These are phyloP conservation scores for Calocybe gangraenosa DNA, from an alignment of 768 basidiomycete genomes.

Conservation along the genomic window DNA sequence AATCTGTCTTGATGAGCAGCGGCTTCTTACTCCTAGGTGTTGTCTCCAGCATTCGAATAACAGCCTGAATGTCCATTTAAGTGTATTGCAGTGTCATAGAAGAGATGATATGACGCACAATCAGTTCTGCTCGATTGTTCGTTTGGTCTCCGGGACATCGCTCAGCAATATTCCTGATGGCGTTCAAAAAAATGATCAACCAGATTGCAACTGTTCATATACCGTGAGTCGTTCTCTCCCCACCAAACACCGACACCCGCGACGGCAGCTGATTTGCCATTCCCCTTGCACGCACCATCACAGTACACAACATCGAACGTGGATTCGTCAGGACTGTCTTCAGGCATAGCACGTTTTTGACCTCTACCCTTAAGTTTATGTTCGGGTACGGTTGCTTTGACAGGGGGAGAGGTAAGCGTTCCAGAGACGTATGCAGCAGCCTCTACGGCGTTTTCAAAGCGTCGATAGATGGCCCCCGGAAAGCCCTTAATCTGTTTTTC, in stretches of 20 bases:
- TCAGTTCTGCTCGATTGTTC: constrained; percentile 85
- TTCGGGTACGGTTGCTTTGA: background rate
- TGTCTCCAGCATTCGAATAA: constrained; percentile 76
- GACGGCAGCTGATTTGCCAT: constrained; percentile 60
- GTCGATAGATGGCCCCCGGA: constrained; percentile 59
- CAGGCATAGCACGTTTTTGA: constrained; percentile 28
- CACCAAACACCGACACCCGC: constrained; percentile 93
- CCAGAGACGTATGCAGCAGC: constrained; percentile 54
- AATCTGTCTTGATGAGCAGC: constrained; percentile 82
- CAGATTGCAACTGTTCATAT: constrained; percentile 7
- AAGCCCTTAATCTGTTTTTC: constrained; percentile 65
- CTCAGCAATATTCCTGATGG: constrained; percentile 71
- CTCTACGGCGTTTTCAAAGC: constrained; percentile 50
- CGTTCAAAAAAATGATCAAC: background rate
- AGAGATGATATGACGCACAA: constrained; percentile 42
- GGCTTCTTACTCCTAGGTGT: constrained; percentile 50
- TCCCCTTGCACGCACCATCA: constrained; percentile 85
- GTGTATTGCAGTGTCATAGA: background rate
- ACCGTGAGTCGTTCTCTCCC: constrained; percentile 67
- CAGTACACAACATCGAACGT: constrained; percentile 62
- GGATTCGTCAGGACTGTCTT: constrained; percentile 21
- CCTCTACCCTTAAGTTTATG: constrained; percentile 14
- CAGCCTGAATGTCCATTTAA: constrained; percentile 59
- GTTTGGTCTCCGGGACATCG: constrained; percentile 81
- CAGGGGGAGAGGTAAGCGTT: constrained; percentile 1